Evolutionary conservation across 352 stramenopile genomes (phyloP), one percentile per base, ranked within the genome.

Genomic region (Globisporangium perplexum): DNA sequence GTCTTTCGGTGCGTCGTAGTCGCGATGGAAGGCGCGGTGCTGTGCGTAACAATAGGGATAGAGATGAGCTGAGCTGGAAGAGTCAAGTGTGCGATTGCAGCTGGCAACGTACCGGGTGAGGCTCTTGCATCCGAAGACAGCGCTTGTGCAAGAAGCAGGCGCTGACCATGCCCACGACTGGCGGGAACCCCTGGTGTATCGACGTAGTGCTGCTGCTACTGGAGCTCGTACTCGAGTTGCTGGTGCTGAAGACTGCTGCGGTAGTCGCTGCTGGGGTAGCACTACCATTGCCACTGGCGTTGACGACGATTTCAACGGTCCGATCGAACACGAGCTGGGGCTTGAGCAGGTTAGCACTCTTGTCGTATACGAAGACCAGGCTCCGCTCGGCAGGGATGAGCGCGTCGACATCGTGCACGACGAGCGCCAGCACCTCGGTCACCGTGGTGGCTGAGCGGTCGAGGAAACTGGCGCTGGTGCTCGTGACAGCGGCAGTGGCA

Each of bases 91-190:
- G 28, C 10, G 30, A 3, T 35, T 11, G 30, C 0, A 14, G 30
- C 8, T 23, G 17, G 50, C 1, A 33, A 33, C 50, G 20, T 65
- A 86, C 74, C 41, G 63, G 47, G 23, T 72, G 60, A 3, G 71
- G 71, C 38, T 87, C 71, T 38, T 87, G 67, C 76, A 87, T 87
- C 15, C 72, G 51, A n/a, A 83, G 47, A 50, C 73, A 85, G 3
- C 76, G 54, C 57, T 62, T 69, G 47, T 85, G 72, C 12, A 87
- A 52, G 48, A 87, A 87, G 30, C 69, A 74, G 0, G 69, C 63
- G 48, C 76, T 84, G 28, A 85, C 57, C 60, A 87, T 70, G 24
- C 76, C 76, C 55, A 87, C 59, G 17, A 84, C 72, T 0, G 76
- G 76, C 0, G 71, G 64, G 38, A 87, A 85, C 7, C 69, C 18